Evolutionary conservation across 768 basidiomycete genomes (phyloP), one percentile per base, ranked within the genome.

Genomic region (Rhizopogon vulgaris): DNA sequence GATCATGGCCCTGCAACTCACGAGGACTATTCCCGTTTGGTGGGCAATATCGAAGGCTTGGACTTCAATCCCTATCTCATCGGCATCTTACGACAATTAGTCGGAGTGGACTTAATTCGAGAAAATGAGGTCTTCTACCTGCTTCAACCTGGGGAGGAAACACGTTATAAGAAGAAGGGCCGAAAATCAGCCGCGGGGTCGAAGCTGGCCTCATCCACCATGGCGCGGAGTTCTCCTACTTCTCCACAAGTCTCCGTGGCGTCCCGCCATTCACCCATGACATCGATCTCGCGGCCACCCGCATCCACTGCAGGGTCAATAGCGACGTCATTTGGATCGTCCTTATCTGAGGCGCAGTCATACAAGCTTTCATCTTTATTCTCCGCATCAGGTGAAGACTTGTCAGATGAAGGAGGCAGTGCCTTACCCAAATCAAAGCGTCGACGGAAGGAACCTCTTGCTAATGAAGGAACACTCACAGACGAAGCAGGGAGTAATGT

Each of bases 71-170:
- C 73, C 0, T 76, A 83, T 56, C 68, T 86, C 4, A 68, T 86
- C 39, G 77, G 80, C 45, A 67, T 76, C 30, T 63, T 87, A 39
- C 74, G 83, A 36, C 75, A 81, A 47, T 71, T 87, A 32, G 83
- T 85, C 15, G 84, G 84, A 9, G 71, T 82, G 14, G 83, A 86
- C 52, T 70, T 85, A 43, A 65, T 85, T 42, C 78, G 80, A 11
- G 83, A 85, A 55, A 74, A 79, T 38, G 84, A 85, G 56, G 74
- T 86, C 3, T 85, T 73, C 60, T 87, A 85, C 59, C 63, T 85
- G 10, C 82, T 82, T 0, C 67, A 66, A 42, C 71, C 70, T 8
- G 80, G 75, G 17, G 79, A 80, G 56, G 71, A 74, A 34, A 56
- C 56, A 6, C 51, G 11, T 9, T 49, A 49, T 30, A 49, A 41